Evolutionary conservation across 345 rosid species (phyloP).

Genomic region (Heritiera fomes): DNA sequence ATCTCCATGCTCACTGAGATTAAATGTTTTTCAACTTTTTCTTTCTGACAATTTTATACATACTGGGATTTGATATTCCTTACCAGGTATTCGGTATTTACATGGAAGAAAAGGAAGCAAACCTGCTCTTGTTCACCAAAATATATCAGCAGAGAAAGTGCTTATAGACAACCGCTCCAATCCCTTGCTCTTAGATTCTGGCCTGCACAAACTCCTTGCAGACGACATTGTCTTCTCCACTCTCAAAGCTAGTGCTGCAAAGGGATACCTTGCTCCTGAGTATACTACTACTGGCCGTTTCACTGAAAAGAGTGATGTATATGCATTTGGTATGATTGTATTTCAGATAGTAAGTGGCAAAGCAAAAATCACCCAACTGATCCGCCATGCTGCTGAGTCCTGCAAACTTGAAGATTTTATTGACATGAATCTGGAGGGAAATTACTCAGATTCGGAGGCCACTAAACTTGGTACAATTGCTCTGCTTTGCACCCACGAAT

Average conservation of each 20-base stretch:
- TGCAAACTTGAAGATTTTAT: constrained; percentile 55
- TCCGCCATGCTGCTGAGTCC: constrained; percentile 54
- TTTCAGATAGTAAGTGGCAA: constrained; percentile 88
- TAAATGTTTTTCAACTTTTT: neutral
- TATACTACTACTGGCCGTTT: constrained; percentile 82
- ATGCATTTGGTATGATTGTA: constrained; percentile 82
- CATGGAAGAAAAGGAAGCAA: constrained; percentile 49
- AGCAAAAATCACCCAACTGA: constrained; percentile 44
- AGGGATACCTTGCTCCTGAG: constrained; percentile 97
- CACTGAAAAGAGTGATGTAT: constrained; percentile 87
- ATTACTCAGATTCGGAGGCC: constrained; percentile 58
- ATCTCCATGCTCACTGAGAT: no score
- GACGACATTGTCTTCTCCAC: constrained; percentile 85
- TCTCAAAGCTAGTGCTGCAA: constrained; percentile 95
- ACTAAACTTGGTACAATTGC: constrained; percentile 57
- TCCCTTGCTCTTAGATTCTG: constrained; percentile 78
- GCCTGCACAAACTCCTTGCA: constrained; percentile 84
- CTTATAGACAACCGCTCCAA: constrained; percentile 63
- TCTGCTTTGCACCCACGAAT: constrained; percentile 68
- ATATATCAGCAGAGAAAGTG: constrained; percentile 81
- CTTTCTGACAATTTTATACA: neutral
- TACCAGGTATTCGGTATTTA: constrained; percentile 70
- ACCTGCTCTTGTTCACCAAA: constrained; percentile 73
- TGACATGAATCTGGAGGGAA: constrained; percentile 66
- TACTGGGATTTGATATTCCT: constrained; percentile 10